phyloP scores from a whole-genome alignment of 768 basidiomycete species.

The Trametes villosa region DNA sequence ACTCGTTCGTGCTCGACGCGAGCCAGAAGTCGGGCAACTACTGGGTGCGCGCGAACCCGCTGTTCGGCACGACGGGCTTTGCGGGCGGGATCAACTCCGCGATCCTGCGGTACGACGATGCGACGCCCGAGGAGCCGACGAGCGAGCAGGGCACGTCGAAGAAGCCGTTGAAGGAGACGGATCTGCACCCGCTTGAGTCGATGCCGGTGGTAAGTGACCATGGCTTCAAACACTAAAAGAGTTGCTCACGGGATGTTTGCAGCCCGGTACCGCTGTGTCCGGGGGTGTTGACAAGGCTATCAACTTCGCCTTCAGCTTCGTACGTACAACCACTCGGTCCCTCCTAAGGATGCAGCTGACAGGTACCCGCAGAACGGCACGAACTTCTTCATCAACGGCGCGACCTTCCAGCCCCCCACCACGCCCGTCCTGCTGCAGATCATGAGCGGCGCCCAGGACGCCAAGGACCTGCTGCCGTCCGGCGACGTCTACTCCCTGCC shows the following conservation, averaged over 20 bases:
- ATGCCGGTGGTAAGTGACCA: constrained; percentile 23
- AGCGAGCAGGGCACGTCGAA: constrained; percentile 19
- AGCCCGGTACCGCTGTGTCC: constrained; percentile 26
- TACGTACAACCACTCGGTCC: constrained; percentile 20
- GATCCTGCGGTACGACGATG: constrained; percentile 48
- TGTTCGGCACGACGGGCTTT: constrained; percentile 21
- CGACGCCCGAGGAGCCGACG: constrained; percentile 39
- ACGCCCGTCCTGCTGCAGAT: constrained; percentile 63
- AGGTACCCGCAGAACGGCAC: constrained; percentile 25
- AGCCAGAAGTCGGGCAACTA: constrained; percentile 48
- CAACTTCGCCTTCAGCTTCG: constrained; percentile 26
- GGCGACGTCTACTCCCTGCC: constrained; percentile 53
- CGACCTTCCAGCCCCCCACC: constrained; percentile 44
- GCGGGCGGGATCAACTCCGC: constrained; percentile 45
- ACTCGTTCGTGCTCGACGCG: constrained; percentile 41
- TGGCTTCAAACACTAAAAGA: not conserved
- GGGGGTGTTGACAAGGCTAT: constrained; percentile 29
- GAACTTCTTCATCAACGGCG: constrained; percentile 42
- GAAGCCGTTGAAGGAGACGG: constrained; percentile 19
- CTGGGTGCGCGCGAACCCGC: constrained; percentile 17
- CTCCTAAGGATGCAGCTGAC: too few species aligned
- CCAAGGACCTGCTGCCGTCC: constrained; percentile 51
- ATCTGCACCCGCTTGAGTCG: constrained; percentile 29
- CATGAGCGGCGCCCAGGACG: constrained; percentile 53
- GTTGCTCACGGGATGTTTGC: not conserved